These are phyloP conservation scores for Stemphylium lycopersici DNA, from an alignment of 2,329 filamentous ascomycete species.

Conservation along the genomic window DNA sequence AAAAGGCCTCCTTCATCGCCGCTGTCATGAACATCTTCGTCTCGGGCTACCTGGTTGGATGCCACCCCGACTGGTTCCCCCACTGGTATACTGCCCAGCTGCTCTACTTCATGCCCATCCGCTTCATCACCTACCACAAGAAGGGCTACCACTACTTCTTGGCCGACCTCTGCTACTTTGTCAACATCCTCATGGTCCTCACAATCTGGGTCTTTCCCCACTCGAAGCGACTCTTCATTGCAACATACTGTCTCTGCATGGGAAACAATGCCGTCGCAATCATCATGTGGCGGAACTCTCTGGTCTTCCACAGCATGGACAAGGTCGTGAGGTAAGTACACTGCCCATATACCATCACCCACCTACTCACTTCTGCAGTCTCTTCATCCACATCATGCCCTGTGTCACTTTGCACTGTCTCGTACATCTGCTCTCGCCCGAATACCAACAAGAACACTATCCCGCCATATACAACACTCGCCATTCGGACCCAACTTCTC, in stretches of 20 bases:
- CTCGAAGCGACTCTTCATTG: conserved; percentile 90
- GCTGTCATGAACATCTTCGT: conserved; percentile 98
- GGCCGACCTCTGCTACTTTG: conserved; percentile 97
- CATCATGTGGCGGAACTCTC: conserved; percentile 98
- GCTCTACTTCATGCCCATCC: conserved; percentile 95
- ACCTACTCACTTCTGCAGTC: conserved; percentile 51
- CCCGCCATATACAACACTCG: conserved; percentile 87
- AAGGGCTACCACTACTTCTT: conserved; percentile 91
- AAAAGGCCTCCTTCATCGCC: conserved; percentile 95
- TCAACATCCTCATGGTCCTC: conserved; percentile 83
- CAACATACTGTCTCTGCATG: conserved; percentile 88
- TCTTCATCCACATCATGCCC: conserved; percentile 99
- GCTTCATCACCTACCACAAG: conserved; percentile 87
- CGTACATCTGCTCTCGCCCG: conserved; percentile 76
- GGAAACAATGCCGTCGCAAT: conserved; percentile 98
- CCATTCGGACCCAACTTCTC: conserved; percentile 68
- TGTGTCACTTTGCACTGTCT: conserved; percentile 92
- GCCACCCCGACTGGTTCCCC: conserved; percentile 83
- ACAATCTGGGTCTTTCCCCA: conserved; percentile 89
- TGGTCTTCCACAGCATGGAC: conserved; percentile 98
- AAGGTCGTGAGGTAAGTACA: conserved; percentile 79
- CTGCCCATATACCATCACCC: not conserved
- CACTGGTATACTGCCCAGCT: conserved; percentile 90
- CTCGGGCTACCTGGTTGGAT: conserved; percentile 91
- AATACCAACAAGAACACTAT: conserved; percentile 72